These are phyloP conservation scores for Geotrichum fermentans DNA, from an alignment of 1,139 yeast genomes.

Conservation along the genomic window DNA sequence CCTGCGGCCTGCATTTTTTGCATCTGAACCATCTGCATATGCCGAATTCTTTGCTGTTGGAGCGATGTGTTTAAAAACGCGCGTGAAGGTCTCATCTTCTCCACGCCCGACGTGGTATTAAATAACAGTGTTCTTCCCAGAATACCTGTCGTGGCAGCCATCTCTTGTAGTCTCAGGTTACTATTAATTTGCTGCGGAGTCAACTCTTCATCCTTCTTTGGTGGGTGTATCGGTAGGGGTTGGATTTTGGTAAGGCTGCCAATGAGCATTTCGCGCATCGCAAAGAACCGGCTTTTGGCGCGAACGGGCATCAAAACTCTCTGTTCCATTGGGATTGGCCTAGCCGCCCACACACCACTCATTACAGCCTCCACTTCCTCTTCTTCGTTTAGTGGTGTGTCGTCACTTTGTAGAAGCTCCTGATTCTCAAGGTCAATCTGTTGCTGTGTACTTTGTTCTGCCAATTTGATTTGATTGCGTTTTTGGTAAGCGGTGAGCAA, in stretches of 20 bases:
- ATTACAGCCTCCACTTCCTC: slow-evolving; percentile 91
- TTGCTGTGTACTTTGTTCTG: slow-evolving; percentile 34
- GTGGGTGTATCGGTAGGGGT: slow-evolving; percentile 18
- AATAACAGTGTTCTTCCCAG: slow-evolving; percentile 37
- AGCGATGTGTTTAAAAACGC: slow-evolving; percentile 28
- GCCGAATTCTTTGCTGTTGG: slow-evolving; percentile 26
- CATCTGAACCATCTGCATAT: slow-evolving; percentile 21
- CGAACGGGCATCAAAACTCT: slow-evolving; percentile 67
- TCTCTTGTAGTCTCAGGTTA: slow-evolving; percentile 24
- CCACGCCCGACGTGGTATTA: slow-evolving; percentile 32
- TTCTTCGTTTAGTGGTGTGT: slow-evolving; percentile 52
- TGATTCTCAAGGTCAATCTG: slow-evolving; percentile 37
- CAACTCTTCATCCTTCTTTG: slow-evolving; percentile 3
- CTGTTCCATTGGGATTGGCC: slow-evolving; percentile 75
- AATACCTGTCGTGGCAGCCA: slow-evolving; percentile 35
- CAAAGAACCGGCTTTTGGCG: slow-evolving; percentile 63
- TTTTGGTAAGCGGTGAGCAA: slow-evolving; percentile 86
- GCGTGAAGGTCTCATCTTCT: slow-evolving; percentile 35
- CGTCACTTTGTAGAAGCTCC: slow-evolving; percentile 27
- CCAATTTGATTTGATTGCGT: slow-evolving; percentile 77
- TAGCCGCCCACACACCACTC: slow-evolving; percentile 78
- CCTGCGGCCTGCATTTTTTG: slow-evolving; percentile 21
- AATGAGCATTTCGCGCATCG: slow-evolving; percentile 57
- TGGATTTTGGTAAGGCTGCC: slow-evolving; percentile 31
- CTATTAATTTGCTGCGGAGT: slow-evolving; percentile 16